Evolutionary conservation across 306 rosid species (phyloP), one percentile per base, ranked within the genome.

Genomic region (Cucurbita pepo): DNA sequence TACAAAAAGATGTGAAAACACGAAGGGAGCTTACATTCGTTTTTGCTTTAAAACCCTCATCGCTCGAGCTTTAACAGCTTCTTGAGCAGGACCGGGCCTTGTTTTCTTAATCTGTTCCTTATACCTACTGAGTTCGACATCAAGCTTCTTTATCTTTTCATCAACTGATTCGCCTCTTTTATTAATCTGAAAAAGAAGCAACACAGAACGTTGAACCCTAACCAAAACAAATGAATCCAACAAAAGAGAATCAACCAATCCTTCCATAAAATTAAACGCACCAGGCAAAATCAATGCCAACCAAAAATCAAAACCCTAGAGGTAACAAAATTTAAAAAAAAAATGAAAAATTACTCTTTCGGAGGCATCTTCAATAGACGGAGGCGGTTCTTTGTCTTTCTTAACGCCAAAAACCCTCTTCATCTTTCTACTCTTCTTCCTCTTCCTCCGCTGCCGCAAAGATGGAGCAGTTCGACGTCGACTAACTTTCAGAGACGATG

Each of bases 31-130:
- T 47, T 74, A 92, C 98, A 92, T 90, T 86, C 91, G 77, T 79
- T 95, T 95, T 72, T 91, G 97, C 89, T 95, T 95, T 74, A 95
- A 91, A 83, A 91, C 90, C 69, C 96, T 87, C 99, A 95, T 89
- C 30, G 99, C 97, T 77, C 96, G 86, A 72, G 97, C 84, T 83
- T 95, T 95, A 61, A 95, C 48, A 72, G 91, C 99, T 76, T 95
- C 99, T 74, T 85, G 99, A 14, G 92, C 87, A 64, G 96, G 96
- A 73, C 99, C 99, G 41, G 99, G 96, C 76, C 97, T 91, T 40
- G 97, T 91, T 86, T 86, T 91, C 90, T 91, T 89, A 48, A 95
- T 79, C 83, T 95, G 99, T 66, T 91, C 99, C 76, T 95, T 95
- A 69, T 91, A 95, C 84, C 88, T 86, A 82, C 66, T 85, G 34